phyloP scores from a whole-genome alignment of 345 rosid genomes.

The Alliaria petiolata region DNA sequence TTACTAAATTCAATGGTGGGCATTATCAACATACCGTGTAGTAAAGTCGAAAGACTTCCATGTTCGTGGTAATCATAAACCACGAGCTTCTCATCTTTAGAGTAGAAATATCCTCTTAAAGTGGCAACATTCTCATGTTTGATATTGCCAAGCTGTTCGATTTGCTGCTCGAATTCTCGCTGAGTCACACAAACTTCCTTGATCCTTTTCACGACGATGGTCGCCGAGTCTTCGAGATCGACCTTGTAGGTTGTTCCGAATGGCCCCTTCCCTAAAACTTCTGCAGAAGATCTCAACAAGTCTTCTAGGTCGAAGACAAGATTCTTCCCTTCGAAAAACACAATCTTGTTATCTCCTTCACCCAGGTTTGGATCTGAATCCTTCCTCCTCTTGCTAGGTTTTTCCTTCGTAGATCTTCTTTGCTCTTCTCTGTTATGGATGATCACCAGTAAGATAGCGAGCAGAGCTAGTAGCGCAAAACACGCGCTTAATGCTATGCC shows the following conservation, averaged over 20 bases:
- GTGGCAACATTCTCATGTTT: constrained; percentile 79
- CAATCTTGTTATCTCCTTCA: constrained; percentile 57
- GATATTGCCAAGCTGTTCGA: constrained; percentile 64
- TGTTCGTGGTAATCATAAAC: constrained; percentile 68
- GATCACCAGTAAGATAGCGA: constrained; percentile 41
- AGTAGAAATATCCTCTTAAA: constrained; percentile 75
- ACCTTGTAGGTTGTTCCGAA: constrained; percentile 88
- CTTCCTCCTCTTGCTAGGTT: constrained; percentile 42
- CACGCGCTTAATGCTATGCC: constrained; percentile 53
- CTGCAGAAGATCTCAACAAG: constrained; percentile 93
- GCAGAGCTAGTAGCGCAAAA: constrained; percentile 36
- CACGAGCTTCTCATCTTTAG: constrained; percentile 94
- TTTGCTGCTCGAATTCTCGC: constrained; percentile 90
- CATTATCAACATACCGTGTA: constrained; percentile 55
- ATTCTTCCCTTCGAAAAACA: constrained; percentile 81
- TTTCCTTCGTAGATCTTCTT: constrained; percentile 39
- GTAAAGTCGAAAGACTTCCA: constrained; percentile 69
- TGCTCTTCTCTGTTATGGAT: constrained; percentile 32
- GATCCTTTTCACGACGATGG: constrained; percentile 90
- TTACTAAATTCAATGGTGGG: neutral
- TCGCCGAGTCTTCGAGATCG: constrained; percentile 71
- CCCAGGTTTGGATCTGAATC: constrained; percentile 45
- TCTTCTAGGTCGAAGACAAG: constrained; percentile 84
- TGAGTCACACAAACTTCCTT: constrained; percentile 67
- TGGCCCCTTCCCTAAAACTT: constrained; percentile 93